Evolutionary conservation across 1,284 basidiomycete genomes (phyloP), one percentile per base, ranked within the genome.

Genomic region (Taiwanofungus camphoratus): DNA sequence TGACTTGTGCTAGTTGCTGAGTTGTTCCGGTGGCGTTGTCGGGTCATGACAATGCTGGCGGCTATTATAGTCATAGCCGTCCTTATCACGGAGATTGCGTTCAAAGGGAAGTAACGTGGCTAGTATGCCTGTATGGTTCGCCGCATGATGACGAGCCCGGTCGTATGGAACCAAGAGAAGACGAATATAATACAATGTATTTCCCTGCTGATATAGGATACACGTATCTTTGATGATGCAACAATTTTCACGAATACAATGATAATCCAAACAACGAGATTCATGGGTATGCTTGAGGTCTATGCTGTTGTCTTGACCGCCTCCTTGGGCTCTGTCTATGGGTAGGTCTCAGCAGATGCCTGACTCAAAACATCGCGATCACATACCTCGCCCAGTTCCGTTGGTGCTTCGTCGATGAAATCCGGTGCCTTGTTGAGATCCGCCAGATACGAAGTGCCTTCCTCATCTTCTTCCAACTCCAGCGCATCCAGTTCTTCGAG

Each of bases 351-450:
- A 19, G n/a, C 9, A 16, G 37, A 40, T 27, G 26, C 7, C 26
- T 27, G 26, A 8, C 7, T 13, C 7, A 27, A 40, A 33, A 27
- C 9, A 16, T n/a, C 4, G 26, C 1, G 26, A 15, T 23, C 12
- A 23, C 56, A 37, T 45, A 80, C 85, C 68, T 87, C 82, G 44
- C 59, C 58, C 19, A 71, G 29, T 54, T 85, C 84, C n/a, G 79
- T 65, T 18, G 92, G 92, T 21, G 87, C 68, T 46, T 92, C 82
- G 58, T 96, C 92, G 13, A 94, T 70, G 62, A 95, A 93, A 61
- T 95, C 92, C 36, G 93, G 93, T 23, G 79, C 79, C 58, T 88
- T 88, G 61, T 82, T 87, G 39, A 92, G 69, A 60, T 93, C 91
- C 20, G 82, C 69, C 2, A 96, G 72, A 65, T 96, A 96, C 2